These are phyloP conservation scores for Geranomyces michiganensis DNA, from an alignment of 192 early-diverging fungal genomes.

Conservation along the genomic window DNA sequence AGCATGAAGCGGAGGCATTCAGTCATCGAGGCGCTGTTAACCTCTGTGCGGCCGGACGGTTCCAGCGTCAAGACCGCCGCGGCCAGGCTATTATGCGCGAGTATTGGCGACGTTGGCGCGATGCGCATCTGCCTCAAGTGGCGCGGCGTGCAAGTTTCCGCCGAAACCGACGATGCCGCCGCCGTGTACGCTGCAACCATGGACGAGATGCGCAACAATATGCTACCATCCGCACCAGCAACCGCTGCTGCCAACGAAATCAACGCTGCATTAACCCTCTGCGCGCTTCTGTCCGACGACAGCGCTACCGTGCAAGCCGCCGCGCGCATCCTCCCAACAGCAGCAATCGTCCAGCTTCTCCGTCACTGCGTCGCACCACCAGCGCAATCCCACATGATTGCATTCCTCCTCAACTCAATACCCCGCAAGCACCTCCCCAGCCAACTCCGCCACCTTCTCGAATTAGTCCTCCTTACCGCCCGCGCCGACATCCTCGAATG, in stretches of 20 bases:
- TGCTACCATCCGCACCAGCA: not conserved
- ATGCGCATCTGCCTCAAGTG: not conserved
- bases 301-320: not conserved
- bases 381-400: not conserved
- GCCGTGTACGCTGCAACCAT: not conserved
- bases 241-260: not conserved
- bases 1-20: not conserved
- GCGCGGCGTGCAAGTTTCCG: not conserved
- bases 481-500: constrained; percentile 1
- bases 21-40: not conserved
- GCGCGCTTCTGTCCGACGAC: not conserved
- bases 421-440: not conserved
- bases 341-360: constrained; percentile 3
- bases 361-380: constrained; percentile 1
- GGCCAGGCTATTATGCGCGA: not conserved
- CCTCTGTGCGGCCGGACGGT: not conserved
- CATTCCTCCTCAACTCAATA: not conserved
- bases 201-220: not conserved
- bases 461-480: constrained; percentile 1
- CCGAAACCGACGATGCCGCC: not conserved
- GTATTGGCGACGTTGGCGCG: constrained; percentile 2
- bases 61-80: not conserved
- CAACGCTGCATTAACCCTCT: not conserved
- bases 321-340: not conserved
- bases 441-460: not conserved